Evolutionary conservation across 345 rosid genomes (phyloP), one percentile per base, ranked within the genome.

Genomic region (Eucalyptus cladocalyx): DNA sequence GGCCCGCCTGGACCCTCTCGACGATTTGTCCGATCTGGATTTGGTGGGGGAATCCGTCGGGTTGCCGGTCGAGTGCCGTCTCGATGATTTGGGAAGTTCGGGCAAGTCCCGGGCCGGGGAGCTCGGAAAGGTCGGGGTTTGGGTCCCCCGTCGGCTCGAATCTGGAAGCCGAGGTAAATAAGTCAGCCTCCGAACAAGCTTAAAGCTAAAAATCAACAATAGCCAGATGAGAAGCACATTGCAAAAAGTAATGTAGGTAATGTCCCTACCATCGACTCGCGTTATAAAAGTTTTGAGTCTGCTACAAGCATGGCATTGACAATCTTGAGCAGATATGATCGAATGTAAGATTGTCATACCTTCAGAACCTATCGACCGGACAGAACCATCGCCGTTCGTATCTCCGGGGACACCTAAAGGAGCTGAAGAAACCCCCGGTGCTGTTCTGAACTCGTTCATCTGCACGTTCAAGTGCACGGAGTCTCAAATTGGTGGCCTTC

Each of bases 21-120:
- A 76, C 24, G 17, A 50, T 13, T 76, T 89, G 49, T 89, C 90
- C 28, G 90, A 69, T 51, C 51, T 72, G 5, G 87, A 62, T 50
- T 89, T 89, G 56, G 86, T 87, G 5, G 91, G 88, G 48, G 94
- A 92, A 48, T 91, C 94, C 80, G 80, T n/a, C 5, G 93, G 56
- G 11, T 28, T 49, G 58, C 87, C 87, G 43, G 93, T 47, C 60
- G 93, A 69, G 19, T 89, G 72, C 34, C 92, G 93, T 92, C 92
- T 93, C 5, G 92, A 87, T 26, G 87, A 91, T 93, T 91, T 94
- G 14, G 93, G 80, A 26, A 72, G 88, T 24, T 93, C 95, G 1
- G 89, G 34, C 76, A 86, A 85, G 50, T 67, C 86, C 65, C 42
- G 83, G 65, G 89, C 90, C 1, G 95, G 93, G 8, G 94, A 93